Base-by-base conservation (phyloP, 2,329 filamentous ascomycete genomes). In the Sclerotinia subarctica region DNA sequence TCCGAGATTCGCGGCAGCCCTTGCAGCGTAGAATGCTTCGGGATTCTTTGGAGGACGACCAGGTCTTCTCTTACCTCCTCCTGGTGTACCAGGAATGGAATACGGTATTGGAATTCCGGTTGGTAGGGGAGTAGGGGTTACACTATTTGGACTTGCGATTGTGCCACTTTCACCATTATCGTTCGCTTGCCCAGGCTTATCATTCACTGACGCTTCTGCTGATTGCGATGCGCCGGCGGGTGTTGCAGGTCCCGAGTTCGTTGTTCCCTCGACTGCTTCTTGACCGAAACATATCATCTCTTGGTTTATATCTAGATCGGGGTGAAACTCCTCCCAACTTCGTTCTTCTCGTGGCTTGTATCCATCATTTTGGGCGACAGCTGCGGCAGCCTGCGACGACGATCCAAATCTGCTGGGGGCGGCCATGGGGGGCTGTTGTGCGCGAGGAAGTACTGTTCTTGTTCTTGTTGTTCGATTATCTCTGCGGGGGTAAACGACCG, bases 341-440 rank as follows among this genome's bases (percentile, higher is more conserved):
- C 94, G 89, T 81, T 99, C 95, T 80, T 99, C 95, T 76, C 95
- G 86, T 44, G 95, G 95, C 78, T 99, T 99, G 80, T 98, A 98
- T 63, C 94, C 94, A 81, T 98, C 95, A 75, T 89, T 94, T 77
- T 97, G 93, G 73, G 93, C 92, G 69, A 95, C 90, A 5, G 91
- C 93, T 63, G 94, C 92, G 38, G 93, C 93, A 17, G 94, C 93
- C n/a, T 90, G 93, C 44, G 75, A 72, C 21, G 75, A 74, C 53
- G 70, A 75, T 64, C 73, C 76, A 64, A 74, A 73, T 74, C 60
- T 66, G 32, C 60, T 64, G 24, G 66, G 66, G n/a, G 60, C n/a
- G n/a, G 62, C 62, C 67, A 76, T 76, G 24, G 74, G 73, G 82
- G 84, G 72, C 86, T 85, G 69, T 82, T 80, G 68, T 82, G 82